Base-by-base conservation (phyloP, 345 rosid genomes). In the Camelina sativa region DNA sequence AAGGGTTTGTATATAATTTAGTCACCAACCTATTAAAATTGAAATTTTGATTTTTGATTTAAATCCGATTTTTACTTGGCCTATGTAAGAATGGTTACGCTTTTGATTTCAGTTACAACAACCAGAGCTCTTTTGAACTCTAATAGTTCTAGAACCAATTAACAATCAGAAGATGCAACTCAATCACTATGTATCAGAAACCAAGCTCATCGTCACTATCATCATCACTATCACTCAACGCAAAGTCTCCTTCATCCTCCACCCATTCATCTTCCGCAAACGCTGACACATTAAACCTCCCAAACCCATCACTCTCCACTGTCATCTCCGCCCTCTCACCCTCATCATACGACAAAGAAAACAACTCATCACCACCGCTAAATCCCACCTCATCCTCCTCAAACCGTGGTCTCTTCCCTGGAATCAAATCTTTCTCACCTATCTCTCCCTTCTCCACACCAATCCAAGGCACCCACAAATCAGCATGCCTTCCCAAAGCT, bases 381-480 rank as follows among this genome's bases (percentile, higher is more conserved):
- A 11, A 16, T 25, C 37, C 83, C 0, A 71, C 80, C 34, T 71
- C 30, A 4, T 66, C 69, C 11, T 63, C 82, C 46, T 80, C 86
- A 44, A 74, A 56, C 52, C 52, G 77, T 16, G 55, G 74, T 76
- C 87, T 81, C 65, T 68, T 80, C 69, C 76, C 81, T 2, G 90
- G 89, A 62, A 88, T 79, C 84, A 91, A 85, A 85, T 94, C 96
- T 50, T 85, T 72, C 83, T 87, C 91, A 2, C 68, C 74, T 28
- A 91, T 71, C 73, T 85, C 89, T 62, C 96, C 96, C 72, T 86
- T 87, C 85, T 94, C 89, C 57, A 94, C 91, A 56, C 81, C 92
- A 64, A 52, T 76, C 98, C 97, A 94, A 1, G 97, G 92, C 34
- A 91, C 88, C 97, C 97, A 94, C 85, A 90, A 79, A 80, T 90